Percentiles rank a stretch among this genome's conserved stretches.
Evolutionary conservation across 2,329 filamentous ascomycete genomes (phyloP).

Genomic region (Talaromyces marneffei): DNA sequence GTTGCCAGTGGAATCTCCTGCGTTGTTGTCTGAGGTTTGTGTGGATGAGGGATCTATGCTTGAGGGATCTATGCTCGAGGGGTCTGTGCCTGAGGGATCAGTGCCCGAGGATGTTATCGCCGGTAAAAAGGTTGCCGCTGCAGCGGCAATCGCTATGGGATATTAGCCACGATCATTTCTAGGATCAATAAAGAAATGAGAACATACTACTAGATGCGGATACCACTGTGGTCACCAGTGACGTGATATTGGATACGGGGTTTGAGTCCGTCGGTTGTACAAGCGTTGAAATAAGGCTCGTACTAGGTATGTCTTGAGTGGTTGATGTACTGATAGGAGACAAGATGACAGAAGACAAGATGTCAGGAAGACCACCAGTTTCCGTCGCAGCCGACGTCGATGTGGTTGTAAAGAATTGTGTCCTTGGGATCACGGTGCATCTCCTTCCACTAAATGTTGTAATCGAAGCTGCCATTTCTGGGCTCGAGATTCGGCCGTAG

Average conservation of each 20-base stretch:
- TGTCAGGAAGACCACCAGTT: neutral
- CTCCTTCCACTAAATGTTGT: conserved; percentile 19
- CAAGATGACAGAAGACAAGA: neutral
- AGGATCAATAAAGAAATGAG: neutral
- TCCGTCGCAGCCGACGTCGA: conserved; percentile 12
- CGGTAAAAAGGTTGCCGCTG: neutral
- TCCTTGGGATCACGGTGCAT: conserved; percentile 23
- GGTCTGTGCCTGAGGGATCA: neutral
- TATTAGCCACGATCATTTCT: neutral
- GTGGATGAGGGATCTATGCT: neutral
- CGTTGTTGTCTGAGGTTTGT: neutral
- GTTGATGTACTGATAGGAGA: neutral
- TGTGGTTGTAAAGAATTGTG: conserved; percentile 14
- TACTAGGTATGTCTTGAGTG: neutral
- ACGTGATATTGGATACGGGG: neutral
- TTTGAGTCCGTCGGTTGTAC: neutral
- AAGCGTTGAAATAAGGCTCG: neutral
- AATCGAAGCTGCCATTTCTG: conserved; percentile 13
- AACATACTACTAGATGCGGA: conserved; percentile 5
- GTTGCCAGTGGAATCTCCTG: neutral
- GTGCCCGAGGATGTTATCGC: neutral
- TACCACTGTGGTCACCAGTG: neutral
- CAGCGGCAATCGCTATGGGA: neutral
- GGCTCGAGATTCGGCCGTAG: neutral
- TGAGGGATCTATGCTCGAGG: neutral